A percentile compares a stretch with the other conserved stretches of the same genome.
These are phyloP conservation scores for Lotmaria passim DNA, from an alignment of 208 protist species.

Conservation along the genomic window DNA sequence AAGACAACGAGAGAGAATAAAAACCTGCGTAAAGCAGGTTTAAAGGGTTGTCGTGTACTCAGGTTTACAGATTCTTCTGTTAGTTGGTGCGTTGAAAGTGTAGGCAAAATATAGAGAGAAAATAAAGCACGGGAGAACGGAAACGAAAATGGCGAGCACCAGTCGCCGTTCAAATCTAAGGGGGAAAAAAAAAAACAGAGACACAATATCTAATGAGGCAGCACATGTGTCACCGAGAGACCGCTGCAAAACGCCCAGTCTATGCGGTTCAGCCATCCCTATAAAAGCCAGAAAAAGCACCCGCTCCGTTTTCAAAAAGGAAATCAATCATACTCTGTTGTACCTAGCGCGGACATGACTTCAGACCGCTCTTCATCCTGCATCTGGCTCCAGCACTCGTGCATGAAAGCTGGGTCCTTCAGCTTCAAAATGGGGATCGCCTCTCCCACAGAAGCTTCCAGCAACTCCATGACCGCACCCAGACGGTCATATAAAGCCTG, in stretches of 20 bases:
- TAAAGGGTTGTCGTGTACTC: no score
- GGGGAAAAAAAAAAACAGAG: neutral
- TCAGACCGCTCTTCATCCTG: constrained; percentile 86
- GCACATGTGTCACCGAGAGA: no score
- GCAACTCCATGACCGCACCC: constrained; percentile 86
- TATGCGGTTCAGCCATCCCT: neutral
- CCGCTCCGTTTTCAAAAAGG: neutral
- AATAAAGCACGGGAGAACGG: neutral
- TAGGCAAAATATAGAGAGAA: neutral
- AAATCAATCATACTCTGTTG: constrained; percentile 27
- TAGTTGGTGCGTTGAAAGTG: neutral
- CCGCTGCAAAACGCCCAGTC: no score
- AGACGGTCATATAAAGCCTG: constrained; percentile 82
- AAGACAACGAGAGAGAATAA: no score
- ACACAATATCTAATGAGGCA: neutral
- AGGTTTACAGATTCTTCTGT: no score
- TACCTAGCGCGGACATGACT: constrained; percentile 75
- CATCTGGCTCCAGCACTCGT: constrained; percentile 81
- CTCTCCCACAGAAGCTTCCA: constrained; percentile 88
- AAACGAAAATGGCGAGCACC: neutral
- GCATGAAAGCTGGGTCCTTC: constrained; percentile 80
- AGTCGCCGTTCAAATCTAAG: neutral
- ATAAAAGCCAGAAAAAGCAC: neutral
- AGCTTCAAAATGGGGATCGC: constrained; percentile 85
- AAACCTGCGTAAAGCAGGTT: no score